A percentile compares a stretch with the other conserved stretches of the same genome.
Conservation (phyloP, 2,329 filamentous ascomycete species). For the Phialophora tarda region DNA sequence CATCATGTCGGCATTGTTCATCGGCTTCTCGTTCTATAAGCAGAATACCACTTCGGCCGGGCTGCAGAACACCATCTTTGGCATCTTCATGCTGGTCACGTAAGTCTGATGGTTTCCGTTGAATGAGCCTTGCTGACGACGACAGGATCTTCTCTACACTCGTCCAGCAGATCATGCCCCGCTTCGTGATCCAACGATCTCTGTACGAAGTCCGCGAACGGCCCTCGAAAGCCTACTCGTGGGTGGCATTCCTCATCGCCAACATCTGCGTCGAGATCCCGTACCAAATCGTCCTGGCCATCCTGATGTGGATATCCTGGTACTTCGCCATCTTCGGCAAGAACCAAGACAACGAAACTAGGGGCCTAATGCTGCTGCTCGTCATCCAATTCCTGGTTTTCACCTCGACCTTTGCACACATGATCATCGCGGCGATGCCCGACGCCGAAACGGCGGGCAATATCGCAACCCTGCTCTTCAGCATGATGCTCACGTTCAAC, state of each 20-base stretch:
- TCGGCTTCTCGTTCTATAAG: conserved; percentile 68
- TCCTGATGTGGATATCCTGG: conserved; percentile 74
- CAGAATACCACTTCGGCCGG: conserved; percentile 67
- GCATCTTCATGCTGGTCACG: conserved; percentile 68
- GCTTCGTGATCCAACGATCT: conserved; percentile 71
- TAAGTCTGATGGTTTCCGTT: conserved; percentile 14
- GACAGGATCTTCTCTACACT: conserved; percentile 58
- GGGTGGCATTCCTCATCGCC: conserved; percentile 72
- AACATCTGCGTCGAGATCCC: conserved; percentile 75
- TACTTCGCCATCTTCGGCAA: conserved; percentile 74
- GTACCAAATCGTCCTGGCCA: conserved; percentile 65
- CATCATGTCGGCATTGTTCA: conserved; percentile 56
- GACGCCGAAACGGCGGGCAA: conserved; percentile 73
- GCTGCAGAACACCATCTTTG: conserved; percentile 77
- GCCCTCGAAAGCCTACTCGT: conserved; percentile 74
- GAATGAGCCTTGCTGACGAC: conserved; percentile 32
- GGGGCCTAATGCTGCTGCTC: conserved; percentile 58
- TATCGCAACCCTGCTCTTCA: conserved; percentile 76
- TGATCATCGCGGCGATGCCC: conserved; percentile 76
- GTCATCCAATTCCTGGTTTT: conserved; percentile 76
- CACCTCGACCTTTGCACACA: conserved; percentile 76
- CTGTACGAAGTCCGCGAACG: conserved; percentile 73
- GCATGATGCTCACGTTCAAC: conserved; percentile 75
- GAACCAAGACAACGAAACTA: conserved; percentile 55
- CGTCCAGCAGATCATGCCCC: conserved; percentile 58